Percentiles rank a stretch among this genome's conserved stretches.
Conservation (phyloP, 2,329 filamentous ascomycete species). For the Zymoseptoria pseudotritici region DNA sequence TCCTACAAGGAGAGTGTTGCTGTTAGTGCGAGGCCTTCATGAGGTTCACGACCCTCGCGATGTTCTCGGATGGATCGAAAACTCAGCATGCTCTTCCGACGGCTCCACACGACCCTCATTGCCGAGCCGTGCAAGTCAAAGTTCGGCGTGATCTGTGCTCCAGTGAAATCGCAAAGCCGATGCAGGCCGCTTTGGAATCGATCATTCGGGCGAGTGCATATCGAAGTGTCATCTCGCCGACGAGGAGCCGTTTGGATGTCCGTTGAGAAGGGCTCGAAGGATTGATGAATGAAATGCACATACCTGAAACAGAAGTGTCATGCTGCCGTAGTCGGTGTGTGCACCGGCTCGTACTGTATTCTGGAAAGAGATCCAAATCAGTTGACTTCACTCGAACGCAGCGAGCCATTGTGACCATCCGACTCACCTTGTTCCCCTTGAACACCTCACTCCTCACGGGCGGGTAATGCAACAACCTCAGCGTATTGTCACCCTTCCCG, state of each 20-base stretch:
- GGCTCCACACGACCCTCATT: background rate
- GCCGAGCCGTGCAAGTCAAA: background rate
- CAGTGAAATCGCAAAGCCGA: background rate
- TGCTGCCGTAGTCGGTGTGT: slow-evolving; percentile 59
- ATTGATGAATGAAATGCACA: background rate
- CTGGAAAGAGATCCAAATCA: background rate
- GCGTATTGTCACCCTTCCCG: slow-evolving; percentile 60
- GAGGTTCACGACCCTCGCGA: background rate
- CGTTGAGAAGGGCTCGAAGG: background rate
- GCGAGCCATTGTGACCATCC: background rate
- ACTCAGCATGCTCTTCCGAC: too few relatives aligned
- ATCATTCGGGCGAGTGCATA: background rate
- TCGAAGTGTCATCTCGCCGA: background rate
- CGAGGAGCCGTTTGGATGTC: background rate
- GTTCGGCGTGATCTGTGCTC: background rate
- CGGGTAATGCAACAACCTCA: slow-evolving; percentile 45
- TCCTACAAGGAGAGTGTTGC: slow-evolving; percentile 34
- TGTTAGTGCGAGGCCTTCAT: background rate
- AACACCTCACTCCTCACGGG: slow-evolving; percentile 52
- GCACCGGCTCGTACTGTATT: slow-evolving; percentile 61
- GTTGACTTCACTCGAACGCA: background rate
- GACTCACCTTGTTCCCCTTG: slow-evolving; percentile 33
- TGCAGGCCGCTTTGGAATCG: background rate
- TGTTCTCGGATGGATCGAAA: background rate
- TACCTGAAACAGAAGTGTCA: slow-evolving; percentile 45